Conservation (phyloP, 2,329 filamentous ascomycete genomes). For the Microdochium trichocladiopsis region DNA sequence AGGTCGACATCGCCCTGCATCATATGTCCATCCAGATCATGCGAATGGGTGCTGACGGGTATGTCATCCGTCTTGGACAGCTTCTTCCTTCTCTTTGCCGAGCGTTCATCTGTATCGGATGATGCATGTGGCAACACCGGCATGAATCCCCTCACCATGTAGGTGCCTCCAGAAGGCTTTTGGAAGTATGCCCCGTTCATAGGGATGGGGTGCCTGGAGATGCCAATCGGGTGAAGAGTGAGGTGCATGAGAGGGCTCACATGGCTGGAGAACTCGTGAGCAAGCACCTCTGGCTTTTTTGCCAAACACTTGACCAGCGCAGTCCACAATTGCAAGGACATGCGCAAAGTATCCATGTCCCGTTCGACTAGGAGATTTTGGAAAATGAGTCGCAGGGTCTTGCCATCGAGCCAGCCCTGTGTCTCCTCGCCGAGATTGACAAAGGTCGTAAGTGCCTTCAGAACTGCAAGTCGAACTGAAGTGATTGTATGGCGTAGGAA, state of each 20-base stretch:
- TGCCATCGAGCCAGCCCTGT: constrained; percentile 87
- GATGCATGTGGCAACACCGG: constrained; percentile 5
- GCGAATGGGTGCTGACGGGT: constrained; percentile 56
- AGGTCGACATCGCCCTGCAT: constrained; percentile 95
- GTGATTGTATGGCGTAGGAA: constrained; percentile 97
- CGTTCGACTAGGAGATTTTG: constrained; percentile 94
- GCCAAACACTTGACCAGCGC: constrained; percentile 66
- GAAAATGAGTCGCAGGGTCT: constrained; percentile 80
- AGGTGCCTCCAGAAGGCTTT: constrained; percentile 84
- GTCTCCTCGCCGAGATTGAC: constrained; percentile 77
- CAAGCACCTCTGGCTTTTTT: constrained; percentile 56
- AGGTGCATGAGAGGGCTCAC: constrained; percentile 77
- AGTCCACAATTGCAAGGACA: constrained; percentile 83
- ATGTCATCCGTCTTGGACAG: constrained; percentile 74
- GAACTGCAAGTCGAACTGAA: constrained; percentile 84
- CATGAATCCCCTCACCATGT: constrained; percentile 46
- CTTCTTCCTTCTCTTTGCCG: constrained; percentile 72
- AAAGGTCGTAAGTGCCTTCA: constrained; percentile 90
- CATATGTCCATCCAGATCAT: constrained; percentile 97
- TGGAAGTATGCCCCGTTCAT: constrained; percentile 89
- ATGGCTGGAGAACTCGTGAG: constrained; percentile 66
- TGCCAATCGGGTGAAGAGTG: constrained; percentile 84
- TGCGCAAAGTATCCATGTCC: constrained; percentile 72
- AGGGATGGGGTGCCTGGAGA: constrained; percentile 81
- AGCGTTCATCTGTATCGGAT: constrained; percentile 43